These are phyloP conservation scores for Metarhizium humberi DNA, from an alignment of 2,329 filamentous ascomycete genomes.

Conservation along the genomic window DNA sequence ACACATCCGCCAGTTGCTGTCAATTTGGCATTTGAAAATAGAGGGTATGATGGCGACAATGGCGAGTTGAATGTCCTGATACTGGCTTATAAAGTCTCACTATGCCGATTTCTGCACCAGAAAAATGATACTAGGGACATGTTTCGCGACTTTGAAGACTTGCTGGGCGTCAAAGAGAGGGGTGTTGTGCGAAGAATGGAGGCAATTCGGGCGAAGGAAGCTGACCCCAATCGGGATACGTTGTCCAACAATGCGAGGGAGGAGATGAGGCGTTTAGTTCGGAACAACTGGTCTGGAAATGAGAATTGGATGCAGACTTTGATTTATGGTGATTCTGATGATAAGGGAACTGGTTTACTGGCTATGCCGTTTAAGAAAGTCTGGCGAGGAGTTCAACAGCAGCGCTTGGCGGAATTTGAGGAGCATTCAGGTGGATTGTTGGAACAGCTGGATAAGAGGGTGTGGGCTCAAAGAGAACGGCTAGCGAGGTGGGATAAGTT, in stretches of 20 bases:
- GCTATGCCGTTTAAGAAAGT: slow-evolving; percentile 58
- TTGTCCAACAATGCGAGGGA: slow-evolving; percentile 32
- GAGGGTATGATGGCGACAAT: slow-evolving; percentile 45
- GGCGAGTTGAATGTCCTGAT: slow-evolving; percentile 55
- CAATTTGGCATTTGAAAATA: slow-evolving; percentile 47
- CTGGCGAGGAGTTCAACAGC: slow-evolving; percentile 58
- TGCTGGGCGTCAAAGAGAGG: slow-evolving; percentile 55
- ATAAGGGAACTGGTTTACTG: slow-evolving; percentile 53
- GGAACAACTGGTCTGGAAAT: slow-evolving; percentile 71
- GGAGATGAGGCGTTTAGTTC: slow-evolving; percentile 50
- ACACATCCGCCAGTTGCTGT: slow-evolving; percentile 40
- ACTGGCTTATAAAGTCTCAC: slow-evolving; percentile 61
- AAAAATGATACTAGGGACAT: slow-evolving; percentile 50
- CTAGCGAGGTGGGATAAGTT: slow-evolving; percentile 69
- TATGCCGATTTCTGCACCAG: slow-evolving; percentile 47
- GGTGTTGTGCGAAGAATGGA: slow-evolving; percentile 47
- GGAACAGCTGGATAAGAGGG: slow-evolving; percentile 60
- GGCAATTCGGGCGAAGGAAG: slow-evolving; percentile 25
- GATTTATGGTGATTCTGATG: slow-evolving; percentile 53
- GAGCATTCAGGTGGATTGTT: slow-evolving; percentile 45
- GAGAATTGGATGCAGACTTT: slow-evolving; percentile 65
- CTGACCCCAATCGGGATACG: slow-evolving; percentile 16
- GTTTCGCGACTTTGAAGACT: slow-evolving; percentile 54
- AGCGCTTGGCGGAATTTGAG: slow-evolving; percentile 47
- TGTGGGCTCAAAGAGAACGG: slow-evolving; percentile 57